Evolutionary conservation across 805 yeast genomes (phyloP).

Genomic region (Wickerhamiella siamensis): DNA sequence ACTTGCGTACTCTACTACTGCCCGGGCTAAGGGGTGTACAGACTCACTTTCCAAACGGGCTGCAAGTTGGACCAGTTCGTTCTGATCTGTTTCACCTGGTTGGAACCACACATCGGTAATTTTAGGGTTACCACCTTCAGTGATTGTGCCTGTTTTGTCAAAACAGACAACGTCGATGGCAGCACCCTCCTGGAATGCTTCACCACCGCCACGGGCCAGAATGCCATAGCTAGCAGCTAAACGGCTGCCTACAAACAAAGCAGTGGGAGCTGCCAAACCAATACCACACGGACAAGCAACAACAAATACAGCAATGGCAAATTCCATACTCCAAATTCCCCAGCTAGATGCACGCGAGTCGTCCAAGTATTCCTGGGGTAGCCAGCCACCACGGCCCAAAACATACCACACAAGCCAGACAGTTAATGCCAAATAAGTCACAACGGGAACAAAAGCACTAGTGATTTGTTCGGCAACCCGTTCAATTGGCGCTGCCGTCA

Average conservation of each 20-base stretch:
- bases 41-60: conserved; percentile 41
- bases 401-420: conserved; percentile 61
- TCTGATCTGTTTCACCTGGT: conserved; percentile 12
- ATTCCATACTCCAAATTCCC: conserved; percentile 64
- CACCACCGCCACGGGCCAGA: conserved; percentile 68
- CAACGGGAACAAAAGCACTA: conserved; percentile 59
- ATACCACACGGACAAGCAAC: conserved; percentile 80
- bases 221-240: conserved; percentile 66
- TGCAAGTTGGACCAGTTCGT: conserved; percentile 30
- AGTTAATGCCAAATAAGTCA: conserved; percentile 41
- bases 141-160: conserved; percentile 69
- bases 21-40: conserved; percentile 53
- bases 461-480: conserved; percentile 54
- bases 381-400: conserved; percentile 38
- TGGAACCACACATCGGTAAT: conserved; percentile 34
- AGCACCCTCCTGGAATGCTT: conserved; percentile 67
- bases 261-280: conserved; percentile 77
- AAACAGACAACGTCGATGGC: conserved; percentile 49
- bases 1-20: conserved; percentile 33
- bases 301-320: conserved; percentile 66
- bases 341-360: conserved; percentile 52
- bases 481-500: conserved; percentile 60
- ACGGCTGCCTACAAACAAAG: conserved; percentile 65
- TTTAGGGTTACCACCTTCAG: conserved; percentile 43
- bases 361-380: conserved; percentile 45